Conservation (phyloP, 441 rosid genomes). For the Corymbia calophylla region DNA sequence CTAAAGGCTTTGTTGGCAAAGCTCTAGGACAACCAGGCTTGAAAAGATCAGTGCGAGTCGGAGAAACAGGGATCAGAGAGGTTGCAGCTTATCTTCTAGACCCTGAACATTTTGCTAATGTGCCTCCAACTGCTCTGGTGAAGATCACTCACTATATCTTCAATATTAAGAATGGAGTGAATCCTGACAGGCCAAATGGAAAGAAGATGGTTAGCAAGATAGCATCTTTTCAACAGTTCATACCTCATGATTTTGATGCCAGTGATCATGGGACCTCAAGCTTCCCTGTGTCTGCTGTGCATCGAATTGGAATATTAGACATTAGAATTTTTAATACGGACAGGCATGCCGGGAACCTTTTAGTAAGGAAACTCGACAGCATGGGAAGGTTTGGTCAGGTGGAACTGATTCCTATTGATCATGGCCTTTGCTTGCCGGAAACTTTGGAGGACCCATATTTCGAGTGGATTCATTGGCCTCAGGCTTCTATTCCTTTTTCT, state of each 20-base stretch:
- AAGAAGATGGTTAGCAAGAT: slow-evolving; percentile 38
- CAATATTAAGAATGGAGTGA: slow-evolving; percentile 36
- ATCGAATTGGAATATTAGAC: slow-evolving; percentile 42
- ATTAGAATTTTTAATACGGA: slow-evolving; percentile 39
- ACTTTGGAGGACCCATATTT: slow-evolving; percentile 16
- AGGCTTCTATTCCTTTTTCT: slow-evolving; percentile 10
- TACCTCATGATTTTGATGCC: slow-evolving; percentile 46
- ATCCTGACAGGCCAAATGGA: slow-evolving; percentile 21
- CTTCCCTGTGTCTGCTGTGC: slow-evolving; percentile 42
- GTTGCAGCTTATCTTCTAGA: slow-evolving; percentile 49
- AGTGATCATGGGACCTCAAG: slow-evolving; percentile 46
- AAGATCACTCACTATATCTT: slow-evolving; percentile 43
- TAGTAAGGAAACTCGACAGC: slow-evolving; percentile 36
- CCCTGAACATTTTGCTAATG: slow-evolving; percentile 34
- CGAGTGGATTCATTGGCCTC: not conserved
- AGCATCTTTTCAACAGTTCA: slow-evolving; percentile 46
- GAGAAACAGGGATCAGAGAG: slow-evolving; percentile 42
- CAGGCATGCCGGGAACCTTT: slow-evolving; percentile 46
- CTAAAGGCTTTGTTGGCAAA: slow-evolving; percentile 47
- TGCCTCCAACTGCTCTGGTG: slow-evolving; percentile 45
- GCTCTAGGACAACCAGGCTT: slow-evolving; percentile 44
- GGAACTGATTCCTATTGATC: slow-evolving; percentile 43
- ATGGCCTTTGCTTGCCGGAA: slow-evolving; percentile 50
- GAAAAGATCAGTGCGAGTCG: slow-evolving; percentile 47
- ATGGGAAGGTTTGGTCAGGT: slow-evolving; percentile 36